Evolutionary conservation across 495 filamentous ascomycete genomes (phyloP), one percentile per base, ranked within the genome.

Genomic region (Aspergillus saccharolyticus): DNA sequence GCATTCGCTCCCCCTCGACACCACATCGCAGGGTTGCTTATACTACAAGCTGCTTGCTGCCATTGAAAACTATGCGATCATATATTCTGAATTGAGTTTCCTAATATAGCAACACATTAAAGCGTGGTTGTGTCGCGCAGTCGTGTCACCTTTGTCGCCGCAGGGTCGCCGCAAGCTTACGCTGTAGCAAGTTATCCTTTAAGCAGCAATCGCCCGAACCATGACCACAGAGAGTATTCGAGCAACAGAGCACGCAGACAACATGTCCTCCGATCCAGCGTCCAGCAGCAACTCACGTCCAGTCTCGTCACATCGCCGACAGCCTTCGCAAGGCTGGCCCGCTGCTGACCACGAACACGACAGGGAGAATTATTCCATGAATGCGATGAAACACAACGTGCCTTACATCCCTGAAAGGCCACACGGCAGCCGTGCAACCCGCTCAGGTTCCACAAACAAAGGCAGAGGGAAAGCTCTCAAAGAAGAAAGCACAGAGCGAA

Each of bases 321-420:
- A 63, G 70, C 57, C 65, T 17, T 57, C 56, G 16, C 33, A 59
- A 42, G 33, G 46, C 17, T 24, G 45, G 15, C 9, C 7, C 7
- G 4, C 42, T 14, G 17, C 24, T 1, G 52, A 53, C 20, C 17
- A 63, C 51, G 56, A 59, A 28, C 18, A 49, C 5, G 52, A 58
- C 1, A 21, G 39, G 39, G 39, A 56, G 46, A 21, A 22, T 20
- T 33, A 80, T 74, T 6, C 83, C 82, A 55, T 75, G 44, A 84
- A 79, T 20, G 81, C 84, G 52, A 84, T 86, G 53, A 79, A 75
- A 1, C 83, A 84, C 4, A 78, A 78, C 63, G 67, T 79, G n/a
- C 83, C 81, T 44, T 87, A 84, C 64, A 76, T 57, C 17, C 43
- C 58, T 43, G 43, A 52, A 12, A 22, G 53, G n/a, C 44, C 18